Percentiles rank a stretch among this genome's conserved stretches.
Conservation (phyloP, 768 basidiomycete genomes). For the Filobasidium floriforme region DNA sequence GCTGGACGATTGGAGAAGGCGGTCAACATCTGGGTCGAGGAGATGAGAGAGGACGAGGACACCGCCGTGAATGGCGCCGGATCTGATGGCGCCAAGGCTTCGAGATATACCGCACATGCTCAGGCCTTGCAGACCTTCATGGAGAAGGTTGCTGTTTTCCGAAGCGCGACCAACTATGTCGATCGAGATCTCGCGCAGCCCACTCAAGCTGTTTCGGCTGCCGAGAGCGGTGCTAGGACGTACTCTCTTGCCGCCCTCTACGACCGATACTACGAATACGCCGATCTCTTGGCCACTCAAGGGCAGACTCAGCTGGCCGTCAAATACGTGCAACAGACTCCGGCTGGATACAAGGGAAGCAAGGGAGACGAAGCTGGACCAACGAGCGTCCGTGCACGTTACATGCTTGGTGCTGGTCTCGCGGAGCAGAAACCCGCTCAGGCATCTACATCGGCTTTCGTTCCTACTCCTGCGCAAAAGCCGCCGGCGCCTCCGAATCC, state of each 20-base stretch:
- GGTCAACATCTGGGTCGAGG: constrained; percentile 84
- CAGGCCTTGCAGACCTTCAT: constrained; percentile 85
- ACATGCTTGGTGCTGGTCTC: constrained; percentile 10
- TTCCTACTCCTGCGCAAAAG: constrained; percentile 13
- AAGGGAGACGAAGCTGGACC: constrained; percentile 42
- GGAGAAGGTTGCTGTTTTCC: constrained; percentile 94
- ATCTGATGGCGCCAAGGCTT: constrained; percentile 1
- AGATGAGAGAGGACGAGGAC: constrained; percentile 76
- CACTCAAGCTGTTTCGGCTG: constrained; percentile 44
- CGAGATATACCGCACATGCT: constrained; percentile 48
- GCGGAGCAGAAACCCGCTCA: constrained; percentile 10
- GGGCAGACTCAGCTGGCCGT: constrained; percentile 79
- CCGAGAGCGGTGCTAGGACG: constrained; percentile 52
- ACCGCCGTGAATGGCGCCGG: constrained; percentile 36
- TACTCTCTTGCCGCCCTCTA: constrained; percentile 82
- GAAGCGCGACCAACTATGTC: constrained; percentile 56
- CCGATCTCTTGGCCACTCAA: constrained; percentile 80
- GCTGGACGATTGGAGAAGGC: constrained; percentile 79
- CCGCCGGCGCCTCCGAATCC: constrained; percentile 16
- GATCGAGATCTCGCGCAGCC: constrained; percentile 54
- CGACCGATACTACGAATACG: constrained; percentile 91
- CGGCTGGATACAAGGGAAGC: constrained; percentile 65
- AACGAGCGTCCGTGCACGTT: constrained; percentile 37
- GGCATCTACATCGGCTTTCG: constrained; percentile 16
- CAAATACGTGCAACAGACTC: constrained; percentile 69